Conservation (phyloP, 495 filamentous ascomycete species). For the Penicillium ucsense region DNA sequence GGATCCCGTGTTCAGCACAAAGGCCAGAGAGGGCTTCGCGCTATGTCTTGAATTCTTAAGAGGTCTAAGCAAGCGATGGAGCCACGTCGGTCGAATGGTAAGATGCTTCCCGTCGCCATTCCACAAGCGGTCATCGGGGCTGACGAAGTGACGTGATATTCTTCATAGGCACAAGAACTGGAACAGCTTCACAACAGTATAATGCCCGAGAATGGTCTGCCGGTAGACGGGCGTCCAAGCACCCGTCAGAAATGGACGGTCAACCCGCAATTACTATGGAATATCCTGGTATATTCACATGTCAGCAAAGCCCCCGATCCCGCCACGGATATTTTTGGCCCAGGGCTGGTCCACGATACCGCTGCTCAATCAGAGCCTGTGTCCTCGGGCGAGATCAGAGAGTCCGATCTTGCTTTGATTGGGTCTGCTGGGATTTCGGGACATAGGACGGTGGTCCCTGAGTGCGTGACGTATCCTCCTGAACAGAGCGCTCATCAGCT, state of each 20-base stretch:
- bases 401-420: constrained; percentile 23
- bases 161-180: constrained; percentile 11
- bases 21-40: constrained; percentile 20
- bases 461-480: constrained; percentile 25
- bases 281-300: constrained; percentile 22
- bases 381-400: constrained; percentile 8
- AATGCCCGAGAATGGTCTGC: constrained; percentile 10
- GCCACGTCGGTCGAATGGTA: constrained; percentile 22
- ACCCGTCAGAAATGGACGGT: constrained; percentile 18
- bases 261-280: constrained; percentile 22
- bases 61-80: constrained; percentile 17
- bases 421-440: constrained; percentile 28
- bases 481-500: constrained; percentile 16
- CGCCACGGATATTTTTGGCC: constrained; percentile 17
- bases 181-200: constrained; percentile 23
- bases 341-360: constrained; percentile 13
- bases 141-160: neutral
- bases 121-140: neutral
- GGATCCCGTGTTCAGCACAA: constrained; percentile 21
- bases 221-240: neutral
- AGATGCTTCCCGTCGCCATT: neutral
- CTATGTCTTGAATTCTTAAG: constrained; percentile 24
- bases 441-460: constrained; percentile 22
- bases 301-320: constrained; percentile 13
- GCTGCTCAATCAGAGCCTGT: constrained; percentile 2